Conservation (phyloP, 257 asterid species). For the Sherardia arvensis region DNA sequence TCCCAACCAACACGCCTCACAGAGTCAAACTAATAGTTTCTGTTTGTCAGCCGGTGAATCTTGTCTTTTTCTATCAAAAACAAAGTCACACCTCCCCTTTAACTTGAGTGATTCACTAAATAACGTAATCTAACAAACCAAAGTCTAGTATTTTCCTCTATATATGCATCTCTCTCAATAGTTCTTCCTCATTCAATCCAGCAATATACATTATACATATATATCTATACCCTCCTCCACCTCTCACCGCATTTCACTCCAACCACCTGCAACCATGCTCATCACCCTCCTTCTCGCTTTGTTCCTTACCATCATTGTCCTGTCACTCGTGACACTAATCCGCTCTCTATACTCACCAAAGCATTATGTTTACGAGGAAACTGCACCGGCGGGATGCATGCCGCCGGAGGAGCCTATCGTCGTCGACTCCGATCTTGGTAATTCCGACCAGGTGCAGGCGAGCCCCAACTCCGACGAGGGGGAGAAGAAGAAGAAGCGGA, state of each 20-base stretch:
- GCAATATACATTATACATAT: too few species aligned
- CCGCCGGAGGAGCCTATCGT: too few species aligned
- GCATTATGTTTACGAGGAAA: too few species aligned
- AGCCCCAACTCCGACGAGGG: too few species aligned
- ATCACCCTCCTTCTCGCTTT: conserved; percentile 21
- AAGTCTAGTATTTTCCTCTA: background rate
- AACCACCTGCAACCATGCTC: conserved; percentile 6
- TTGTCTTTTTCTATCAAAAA: too few species aligned
- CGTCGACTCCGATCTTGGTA: too few species aligned
- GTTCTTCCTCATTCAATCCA: too few species aligned
- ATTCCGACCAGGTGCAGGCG: too few species aligned
- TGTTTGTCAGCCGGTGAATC: background rate
- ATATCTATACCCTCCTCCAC: conserved; percentile 4
- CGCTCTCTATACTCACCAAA: conserved; percentile 12
- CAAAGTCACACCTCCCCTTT: background rate
- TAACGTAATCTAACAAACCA: background rate
- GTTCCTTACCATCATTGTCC: conserved; percentile 28
- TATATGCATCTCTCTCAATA: background rate
- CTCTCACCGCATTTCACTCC: conserved; percentile 12
- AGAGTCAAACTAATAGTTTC: background rate
- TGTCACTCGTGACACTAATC: too few species aligned
- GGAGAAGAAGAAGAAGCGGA: conserved; percentile 44
- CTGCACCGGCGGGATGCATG: too few species aligned
- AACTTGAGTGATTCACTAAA: too few species aligned
- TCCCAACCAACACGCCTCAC: background rate